Percentiles rank a stretch among this genome's conserved stretches.
Evolutionary conservation across 768 basidiomycete genomes (phyloP).

Genomic region (Suillus plorans): DNA sequence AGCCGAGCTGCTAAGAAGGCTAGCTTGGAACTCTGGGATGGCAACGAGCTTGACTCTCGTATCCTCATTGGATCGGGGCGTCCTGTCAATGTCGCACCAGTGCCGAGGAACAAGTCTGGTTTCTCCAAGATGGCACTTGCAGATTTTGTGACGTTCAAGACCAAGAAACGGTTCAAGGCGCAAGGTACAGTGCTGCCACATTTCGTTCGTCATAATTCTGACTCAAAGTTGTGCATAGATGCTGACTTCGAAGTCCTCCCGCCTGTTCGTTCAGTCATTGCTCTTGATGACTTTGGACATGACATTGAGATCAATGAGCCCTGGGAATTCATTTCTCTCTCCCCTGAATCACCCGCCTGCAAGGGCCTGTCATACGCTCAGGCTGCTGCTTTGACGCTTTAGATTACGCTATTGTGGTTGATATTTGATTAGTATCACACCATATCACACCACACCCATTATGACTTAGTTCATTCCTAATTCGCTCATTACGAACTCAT

Average conservation of each 20-base stretch:
- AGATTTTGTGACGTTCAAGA: slow-evolving; percentile 23
- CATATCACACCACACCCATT: slow-evolving; percentile 7
- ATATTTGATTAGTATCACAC: slow-evolving; percentile 7
- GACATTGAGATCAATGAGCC: slow-evolving; percentile 25
- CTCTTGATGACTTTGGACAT: slow-evolving; percentile 23
- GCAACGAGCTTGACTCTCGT: slow-evolving; percentile 15
- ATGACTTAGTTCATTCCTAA: slow-evolving; percentile 19
- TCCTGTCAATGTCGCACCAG: not conserved
- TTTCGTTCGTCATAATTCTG: not conserved
- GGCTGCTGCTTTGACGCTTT: slow-evolving; percentile 25
- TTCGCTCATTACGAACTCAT: slow-evolving; percentile 15
- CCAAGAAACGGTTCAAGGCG: not conserved
- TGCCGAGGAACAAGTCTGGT: slow-evolving; percentile 7
- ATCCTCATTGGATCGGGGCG: not conserved
- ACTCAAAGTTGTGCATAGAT: slow-evolving; percentile 9
- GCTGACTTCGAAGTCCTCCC: slow-evolving; percentile 31
- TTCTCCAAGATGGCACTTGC: slow-evolving; percentile 25
- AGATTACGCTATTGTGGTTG: not conserved
- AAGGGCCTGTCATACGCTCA: slow-evolving; percentile 34
- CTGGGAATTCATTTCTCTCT: slow-evolving; percentile 33
- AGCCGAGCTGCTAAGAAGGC: slow-evolving; percentile 22
- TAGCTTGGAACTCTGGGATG: slow-evolving; percentile 31
- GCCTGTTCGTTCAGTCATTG: slow-evolving; percentile 31
- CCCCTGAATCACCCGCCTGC: slow-evolving; percentile 27
- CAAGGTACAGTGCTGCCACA: not conserved